These are phyloP conservation scores for Pterocarpus macrocarpus DNA, from an alignment of 306 rosid genomes.

Conservation along the genomic window DNA sequence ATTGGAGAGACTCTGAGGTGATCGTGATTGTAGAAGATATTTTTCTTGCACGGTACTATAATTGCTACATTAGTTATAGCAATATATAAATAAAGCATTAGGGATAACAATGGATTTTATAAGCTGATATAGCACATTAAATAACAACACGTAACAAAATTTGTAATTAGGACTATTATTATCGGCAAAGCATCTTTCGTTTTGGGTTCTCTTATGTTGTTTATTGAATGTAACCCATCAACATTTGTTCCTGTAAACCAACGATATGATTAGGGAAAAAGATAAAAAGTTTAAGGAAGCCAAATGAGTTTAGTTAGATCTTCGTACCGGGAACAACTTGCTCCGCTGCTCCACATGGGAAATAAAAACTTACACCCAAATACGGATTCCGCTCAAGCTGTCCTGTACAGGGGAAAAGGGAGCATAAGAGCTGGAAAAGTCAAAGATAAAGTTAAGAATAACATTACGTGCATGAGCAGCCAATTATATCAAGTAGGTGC, in stretches of 20 bases:
- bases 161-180: not conserved
- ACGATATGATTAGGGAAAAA: not conserved
- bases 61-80: not conserved
- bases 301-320: not conserved
- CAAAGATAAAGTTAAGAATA: constrained; percentile 29
- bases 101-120: not conserved
- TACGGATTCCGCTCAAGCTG: constrained; percentile 24
- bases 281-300: not conserved
- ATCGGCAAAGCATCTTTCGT: not conserved
- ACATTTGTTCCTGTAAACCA: not conserved
- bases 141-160: not conserved
- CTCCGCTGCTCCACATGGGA: constrained; percentile 24
- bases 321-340: not conserved
- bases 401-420: not conserved
- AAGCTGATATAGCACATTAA: not conserved
- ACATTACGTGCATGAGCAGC: constrained; percentile 53
- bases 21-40: not conserved
- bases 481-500: constrained; percentile 52
- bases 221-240: not conserved
- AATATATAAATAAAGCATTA: too few relatives aligned
- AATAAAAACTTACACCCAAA: constrained; percentile 34
- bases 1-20: not conserved
- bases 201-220: not conserved
- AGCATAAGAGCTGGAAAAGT: constrained; percentile 27
- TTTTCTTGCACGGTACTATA: not conserved